phyloP scores from a whole-genome alignment of 1,284 basidiomycete species.

The Pisolithus thermaeus region DNA sequence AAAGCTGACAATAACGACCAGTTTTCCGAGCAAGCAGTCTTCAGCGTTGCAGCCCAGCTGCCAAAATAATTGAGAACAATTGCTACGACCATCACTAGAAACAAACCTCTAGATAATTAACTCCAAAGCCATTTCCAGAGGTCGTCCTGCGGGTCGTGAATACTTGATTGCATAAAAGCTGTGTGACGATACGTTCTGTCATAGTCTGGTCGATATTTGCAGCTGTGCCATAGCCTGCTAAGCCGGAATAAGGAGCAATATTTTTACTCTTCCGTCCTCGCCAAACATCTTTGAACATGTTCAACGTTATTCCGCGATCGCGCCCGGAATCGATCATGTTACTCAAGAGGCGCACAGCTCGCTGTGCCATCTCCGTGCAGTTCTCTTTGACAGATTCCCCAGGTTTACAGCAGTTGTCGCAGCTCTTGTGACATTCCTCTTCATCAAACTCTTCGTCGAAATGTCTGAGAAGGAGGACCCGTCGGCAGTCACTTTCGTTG shows the following conservation, averaged over 20 bases:
- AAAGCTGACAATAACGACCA: constrained; percentile 20
- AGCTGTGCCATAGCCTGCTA: constrained; percentile 52
- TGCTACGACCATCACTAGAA: background rate
- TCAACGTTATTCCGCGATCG: constrained; percentile 37
- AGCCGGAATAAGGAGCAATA: constrained; percentile 44
- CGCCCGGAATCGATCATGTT: constrained; percentile 31
- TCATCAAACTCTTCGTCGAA: constrained; percentile 62
- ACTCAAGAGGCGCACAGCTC: constrained; percentile 49
- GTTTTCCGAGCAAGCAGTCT: constrained; percentile 18
- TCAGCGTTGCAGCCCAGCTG: constrained; percentile 21
- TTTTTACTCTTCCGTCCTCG: constrained; percentile 49
- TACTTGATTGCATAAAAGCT: constrained; percentile 41
- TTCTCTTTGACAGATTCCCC: constrained; percentile 42
- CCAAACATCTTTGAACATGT: constrained; percentile 53
- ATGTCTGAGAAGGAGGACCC: constrained; percentile 76
- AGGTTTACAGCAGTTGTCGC: constrained; percentile 68
- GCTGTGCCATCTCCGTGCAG: constrained; percentile 46
- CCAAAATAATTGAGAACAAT: background rate
- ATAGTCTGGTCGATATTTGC: constrained; percentile 42
- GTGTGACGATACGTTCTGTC: constrained; percentile 55
- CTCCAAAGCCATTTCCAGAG: constrained; percentile 30
- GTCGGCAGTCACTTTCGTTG: constrained; percentile 84
- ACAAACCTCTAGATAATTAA: constrained; percentile 24
- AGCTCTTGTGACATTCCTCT: constrained; percentile 53
- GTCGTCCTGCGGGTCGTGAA: constrained; percentile 33